Percentiles rank a stretch among this genome's conserved stretches.
Evolutionary conservation across 108 stramenopile genomes (phyloP).

Genomic region (Cyclostephanos invisitatus): DNA sequence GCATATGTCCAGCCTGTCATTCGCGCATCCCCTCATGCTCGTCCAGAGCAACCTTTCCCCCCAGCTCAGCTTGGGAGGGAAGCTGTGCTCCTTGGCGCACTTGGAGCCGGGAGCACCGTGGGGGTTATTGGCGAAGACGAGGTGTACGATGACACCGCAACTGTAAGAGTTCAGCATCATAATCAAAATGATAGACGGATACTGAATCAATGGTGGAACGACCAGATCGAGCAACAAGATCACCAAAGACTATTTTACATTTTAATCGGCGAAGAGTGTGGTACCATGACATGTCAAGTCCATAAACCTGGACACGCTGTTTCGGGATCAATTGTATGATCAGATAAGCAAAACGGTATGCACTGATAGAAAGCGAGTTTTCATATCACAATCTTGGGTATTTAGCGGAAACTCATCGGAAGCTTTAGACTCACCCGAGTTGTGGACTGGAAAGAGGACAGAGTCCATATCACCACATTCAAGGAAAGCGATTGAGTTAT

Average conservation of each 20-base stretch:
- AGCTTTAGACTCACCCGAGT: not conserved
- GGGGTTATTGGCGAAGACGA: slow-evolving; percentile 49
- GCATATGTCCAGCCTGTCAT: slow-evolving; percentile 86
- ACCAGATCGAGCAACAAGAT: slow-evolving; percentile 68
- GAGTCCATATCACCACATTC: too few species aligned
- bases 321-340: not conserved
- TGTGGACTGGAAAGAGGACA: too few species aligned
- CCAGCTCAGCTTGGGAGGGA: slow-evolving; percentile 82
- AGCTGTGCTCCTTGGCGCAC: slow-evolving; percentile 47
- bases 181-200: slow-evolving; percentile 75
- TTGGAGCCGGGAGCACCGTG: slow-evolving; percentile 33
- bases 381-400: too few species aligned
- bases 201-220: slow-evolving; percentile 83
- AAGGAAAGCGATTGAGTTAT: too few species aligned
- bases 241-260: slow-evolving; percentile 65
- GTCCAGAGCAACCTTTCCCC: slow-evolving; percentile 89
- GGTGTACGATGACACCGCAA: slow-evolving; percentile 67
- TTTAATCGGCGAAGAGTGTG: slow-evolving; percentile 83
- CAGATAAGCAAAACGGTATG: not conserved
- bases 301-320: not conserved
- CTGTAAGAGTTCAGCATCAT: slow-evolving; percentile 70
- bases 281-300: slow-evolving; percentile 52
- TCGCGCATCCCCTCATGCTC: slow-evolving; percentile 75
- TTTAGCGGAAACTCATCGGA: not conserved
- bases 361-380: too few species aligned